Evolutionary conservation across 2,329 filamentous ascomycete species (phyloP).

Genomic region (Ascochyta pisi): DNA sequence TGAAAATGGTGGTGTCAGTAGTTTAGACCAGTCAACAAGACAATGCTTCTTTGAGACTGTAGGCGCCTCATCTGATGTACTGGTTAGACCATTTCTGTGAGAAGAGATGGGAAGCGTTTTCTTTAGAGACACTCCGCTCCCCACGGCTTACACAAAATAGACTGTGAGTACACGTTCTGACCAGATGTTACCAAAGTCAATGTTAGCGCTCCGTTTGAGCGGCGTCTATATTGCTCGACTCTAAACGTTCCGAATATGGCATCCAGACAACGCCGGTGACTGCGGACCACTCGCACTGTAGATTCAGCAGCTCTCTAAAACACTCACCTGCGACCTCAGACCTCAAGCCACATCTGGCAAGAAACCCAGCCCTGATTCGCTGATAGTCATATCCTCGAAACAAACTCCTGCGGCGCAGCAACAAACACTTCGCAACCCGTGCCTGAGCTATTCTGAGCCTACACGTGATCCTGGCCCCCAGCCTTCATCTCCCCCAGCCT

Average conservation of each 20-base stretch:
- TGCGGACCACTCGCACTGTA: background rate
- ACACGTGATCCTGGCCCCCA: conserved; percentile 6
- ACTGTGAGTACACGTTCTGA: too few relatives aligned
- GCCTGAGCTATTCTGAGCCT: background rate
- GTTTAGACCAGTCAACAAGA: too few relatives aligned
- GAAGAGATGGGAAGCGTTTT: too few relatives aligned
- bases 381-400: conserved; percentile 13
- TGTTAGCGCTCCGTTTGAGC: background rate
- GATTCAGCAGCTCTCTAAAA: background rate
- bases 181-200: background rate
- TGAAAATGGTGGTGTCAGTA: too few relatives aligned
- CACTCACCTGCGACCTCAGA: background rate
- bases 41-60: too few relatives aligned
- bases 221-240: background rate
- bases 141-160: too few relatives aligned
- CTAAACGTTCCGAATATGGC: background rate
- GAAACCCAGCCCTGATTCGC: conserved; percentile 22
- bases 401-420: conserved; percentile 26
- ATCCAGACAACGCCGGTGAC: background rate
- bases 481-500: background rate
- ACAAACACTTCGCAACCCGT: conserved; percentile 13
- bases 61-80: too few relatives aligned
- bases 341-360: conserved; percentile 27
- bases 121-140: too few relatives aligned
- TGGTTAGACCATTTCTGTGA: too few relatives aligned